Evolutionary conservation across 768 basidiomycete genomes (phyloP), one percentile per base, ranked within the genome.

Genomic region (Lactarius deliciosus): DNA sequence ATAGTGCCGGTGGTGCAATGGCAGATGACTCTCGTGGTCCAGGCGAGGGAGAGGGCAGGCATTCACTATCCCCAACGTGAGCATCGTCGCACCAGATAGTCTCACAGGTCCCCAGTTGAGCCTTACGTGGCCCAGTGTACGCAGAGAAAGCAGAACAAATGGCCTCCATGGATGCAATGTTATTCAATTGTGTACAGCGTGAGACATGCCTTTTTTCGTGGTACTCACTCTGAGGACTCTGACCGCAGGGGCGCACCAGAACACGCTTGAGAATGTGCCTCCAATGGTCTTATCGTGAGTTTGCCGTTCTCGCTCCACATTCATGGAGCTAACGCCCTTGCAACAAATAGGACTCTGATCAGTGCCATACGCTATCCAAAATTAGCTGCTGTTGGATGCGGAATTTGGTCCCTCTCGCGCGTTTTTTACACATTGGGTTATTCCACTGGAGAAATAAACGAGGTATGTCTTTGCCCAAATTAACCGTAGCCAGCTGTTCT

Each of bases 181-280:
- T 80, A 62, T 91, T 90, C 79, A 91, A 91, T 75, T 91, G 90
- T 73, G 81, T 82, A 41, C 89, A 91, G 72, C 86, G 89, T 87
- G 68, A 64, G 83, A 74, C 20, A 15, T 28, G 11, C 53, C 34
- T 8, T 22, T 47, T 18, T 32, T 11, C 16, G 16, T 10, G 13
- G 1, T 38, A 56, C 30, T 64, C 43, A 13, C 64, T 3, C 11
- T 11, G 28, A 56, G 22, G 25, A n/a, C 11, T 53, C 25, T 13
- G 13, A 18, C 25, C 22, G 30, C 68, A 89, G 88, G 88, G 66
- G 86, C 87, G 22, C 89, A 91, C 74, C 87, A 88, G 68, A 83
- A 84, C 70, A 84, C 83, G 0, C 75, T 83, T 41, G 82, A 83
- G 71, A 47, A 64, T 22, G 36, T 73, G 8, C 77, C 78, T 2